Percentiles rank a stretch among this genome's conserved stretches.
Evolutionary conservation across 345 rosid species (phyloP).

Genomic region (Dipteronia sinensis): DNA sequence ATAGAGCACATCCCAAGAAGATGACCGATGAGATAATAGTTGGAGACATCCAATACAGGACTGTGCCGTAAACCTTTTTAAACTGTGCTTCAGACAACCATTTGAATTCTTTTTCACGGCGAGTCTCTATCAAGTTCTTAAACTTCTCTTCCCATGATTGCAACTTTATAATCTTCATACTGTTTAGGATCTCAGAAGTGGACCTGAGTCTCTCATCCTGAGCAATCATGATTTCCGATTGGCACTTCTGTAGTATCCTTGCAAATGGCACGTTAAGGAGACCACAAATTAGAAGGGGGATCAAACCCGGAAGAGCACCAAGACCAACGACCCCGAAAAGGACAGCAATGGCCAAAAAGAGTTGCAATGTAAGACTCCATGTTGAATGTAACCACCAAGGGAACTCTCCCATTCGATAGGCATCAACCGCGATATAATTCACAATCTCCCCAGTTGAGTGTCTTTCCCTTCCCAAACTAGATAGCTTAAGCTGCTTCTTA

Average conservation of each 20-base stretch:
- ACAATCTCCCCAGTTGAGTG: constrained; percentile 80
- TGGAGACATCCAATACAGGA: constrained; percentile 75
- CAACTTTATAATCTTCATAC: constrained; percentile 77
- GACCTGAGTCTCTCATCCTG: constrained; percentile 71
- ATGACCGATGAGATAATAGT: constrained; percentile 63
- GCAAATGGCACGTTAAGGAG: constrained; percentile 66
- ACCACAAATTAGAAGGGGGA: constrained; percentile 50
- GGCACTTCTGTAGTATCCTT: constrained; percentile 55
- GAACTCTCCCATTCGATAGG: constrained; percentile 77
- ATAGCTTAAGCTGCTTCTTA: constrained; percentile 64
- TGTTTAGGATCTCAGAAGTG: constrained; percentile 67
- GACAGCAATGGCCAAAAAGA: constrained; percentile 49
- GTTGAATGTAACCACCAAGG: constrained; percentile 74
- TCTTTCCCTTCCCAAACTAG: constrained; percentile 60
- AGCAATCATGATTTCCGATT: constrained; percentile 60
- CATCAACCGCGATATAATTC: constrained; percentile 77
- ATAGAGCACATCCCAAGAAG: constrained; percentile 61
- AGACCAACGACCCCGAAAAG: constrained; percentile 61
- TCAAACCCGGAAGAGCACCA: constrained; percentile 60
- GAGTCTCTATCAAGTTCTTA: constrained; percentile 53
- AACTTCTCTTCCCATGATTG: constrained; percentile 86
- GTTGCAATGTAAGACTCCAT: constrained; percentile 58
- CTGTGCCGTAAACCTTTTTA: constrained; percentile 47
- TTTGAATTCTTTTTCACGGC: constrained; percentile 60
- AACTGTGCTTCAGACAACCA: constrained; percentile 61